Percentiles rank a stretch among this genome's conserved stretches.
These are phyloP conservation scores for Gnomoniopsis smithogilvyi DNA, from an alignment of 2,329 filamentous ascomycete genomes.

Conservation along the genomic window DNA sequence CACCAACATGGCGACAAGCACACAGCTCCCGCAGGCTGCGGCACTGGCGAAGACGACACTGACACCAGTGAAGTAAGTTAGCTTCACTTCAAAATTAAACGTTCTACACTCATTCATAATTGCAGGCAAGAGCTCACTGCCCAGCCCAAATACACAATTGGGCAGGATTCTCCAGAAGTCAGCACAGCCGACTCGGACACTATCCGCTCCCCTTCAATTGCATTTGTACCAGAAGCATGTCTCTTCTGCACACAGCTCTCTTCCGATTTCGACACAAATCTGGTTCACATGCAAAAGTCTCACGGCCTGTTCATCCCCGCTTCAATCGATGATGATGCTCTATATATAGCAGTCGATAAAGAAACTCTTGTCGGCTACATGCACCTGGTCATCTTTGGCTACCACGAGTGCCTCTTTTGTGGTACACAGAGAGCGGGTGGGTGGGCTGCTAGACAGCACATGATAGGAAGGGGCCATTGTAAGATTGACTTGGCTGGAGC, in stretches of 20 bases:
- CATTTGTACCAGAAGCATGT: constrained; percentile 28
- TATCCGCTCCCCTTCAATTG: background rate
- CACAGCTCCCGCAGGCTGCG: no score
- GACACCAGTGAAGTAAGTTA: no score
- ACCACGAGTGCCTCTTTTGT: constrained; percentile 46
- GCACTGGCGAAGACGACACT: no score
- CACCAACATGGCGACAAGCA: no score
- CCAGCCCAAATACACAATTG: background rate
- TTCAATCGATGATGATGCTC: constrained; percentile 24
- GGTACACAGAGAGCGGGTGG: constrained; percentile 35
- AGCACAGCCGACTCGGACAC: background rate
- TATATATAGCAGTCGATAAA: constrained; percentile 37
- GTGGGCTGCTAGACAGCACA: constrained; percentile 44
- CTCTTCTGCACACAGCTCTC: constrained; percentile 35
- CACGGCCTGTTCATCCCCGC: constrained; percentile 41
- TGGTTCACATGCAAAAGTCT: constrained; percentile 41
- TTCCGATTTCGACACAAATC: constrained; percentile 28
- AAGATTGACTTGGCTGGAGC: constrained; percentile 31
- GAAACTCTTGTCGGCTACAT: constrained; percentile 43
- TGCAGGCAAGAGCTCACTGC: no score
- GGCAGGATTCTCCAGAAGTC: background rate
- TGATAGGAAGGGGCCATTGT: constrained; percentile 43
- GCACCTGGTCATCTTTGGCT: constrained; percentile 39
- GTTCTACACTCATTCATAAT: no score
- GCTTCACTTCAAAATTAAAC: no score